Percentiles rank a stretch among this genome's conserved stretches.
These are phyloP conservation scores for Datura wrightii DNA, from an alignment of 257 asterid species.

Conservation along the genomic window DNA sequence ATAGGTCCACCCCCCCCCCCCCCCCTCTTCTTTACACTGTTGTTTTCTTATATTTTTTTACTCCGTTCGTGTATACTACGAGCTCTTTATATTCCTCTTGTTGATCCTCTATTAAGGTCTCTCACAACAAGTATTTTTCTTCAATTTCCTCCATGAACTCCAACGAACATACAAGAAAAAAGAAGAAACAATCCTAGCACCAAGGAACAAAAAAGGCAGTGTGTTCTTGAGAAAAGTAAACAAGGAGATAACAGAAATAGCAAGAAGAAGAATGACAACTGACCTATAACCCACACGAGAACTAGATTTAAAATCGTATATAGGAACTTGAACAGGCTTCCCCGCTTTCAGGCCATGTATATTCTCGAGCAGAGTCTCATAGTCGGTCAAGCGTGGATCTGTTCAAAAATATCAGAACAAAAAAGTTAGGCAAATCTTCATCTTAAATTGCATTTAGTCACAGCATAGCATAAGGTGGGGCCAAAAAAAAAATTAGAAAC, in stretches of 20 bases:
- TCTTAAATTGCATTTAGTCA: constrained; percentile 25
- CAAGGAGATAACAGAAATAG: background rate
- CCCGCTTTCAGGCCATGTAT: constrained; percentile 78
- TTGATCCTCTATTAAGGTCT: background rate
- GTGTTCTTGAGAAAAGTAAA: background rate
- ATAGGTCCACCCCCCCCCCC: background rate
- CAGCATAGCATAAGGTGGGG: constrained; percentile 14
- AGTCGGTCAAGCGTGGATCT: constrained; percentile 99
- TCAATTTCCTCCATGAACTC: background rate
- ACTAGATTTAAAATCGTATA: constrained; percentile 91
- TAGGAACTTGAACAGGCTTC: constrained; percentile 84
- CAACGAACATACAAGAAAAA: background rate
- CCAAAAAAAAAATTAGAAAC: background rate
- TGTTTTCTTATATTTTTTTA: background rate
- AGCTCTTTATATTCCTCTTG: background rate
- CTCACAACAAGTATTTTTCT: background rate
- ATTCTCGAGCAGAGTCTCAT: constrained; percentile 92
- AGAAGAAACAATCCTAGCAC: background rate
- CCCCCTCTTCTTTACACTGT: background rate
- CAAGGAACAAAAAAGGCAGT: constrained; percentile 26
- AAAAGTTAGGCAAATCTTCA: constrained; percentile 31
- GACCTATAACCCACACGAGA: constrained; percentile 93
- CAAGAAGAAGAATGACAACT: constrained; percentile 35
- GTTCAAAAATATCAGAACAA: constrained; percentile 45
- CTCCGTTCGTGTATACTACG: background rate